Evolutionary conservation across 768 basidiomycete genomes (phyloP), one percentile per base, ranked within the genome.

Genomic region (Tulasnella calospora): DNA sequence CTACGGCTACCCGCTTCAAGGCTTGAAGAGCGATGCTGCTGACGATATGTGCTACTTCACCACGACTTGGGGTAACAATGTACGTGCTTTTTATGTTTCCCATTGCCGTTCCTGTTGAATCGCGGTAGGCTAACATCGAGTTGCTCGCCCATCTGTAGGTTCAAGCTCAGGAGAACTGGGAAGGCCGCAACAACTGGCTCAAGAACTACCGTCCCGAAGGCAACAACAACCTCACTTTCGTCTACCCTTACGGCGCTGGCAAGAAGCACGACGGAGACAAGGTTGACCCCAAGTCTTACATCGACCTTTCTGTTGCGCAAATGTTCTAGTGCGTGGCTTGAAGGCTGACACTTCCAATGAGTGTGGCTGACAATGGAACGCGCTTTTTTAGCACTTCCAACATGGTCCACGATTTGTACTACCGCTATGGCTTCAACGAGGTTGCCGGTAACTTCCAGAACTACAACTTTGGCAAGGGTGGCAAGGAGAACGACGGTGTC

Each of bases 381-480:
- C 51, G 23, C 38, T 55, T 46, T 51, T n/a, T 13, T 55, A 78
- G 77, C 85, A 94, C 93, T 40, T 85, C 86, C 81, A 95, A 95
- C 85, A 83, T 92, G 86, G 87, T 92, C 6, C 94, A 95, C 81
- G 94, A 95, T 83, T 85, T 94, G 73, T 93, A 89, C 86, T 95
- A 95, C 79, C 91, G 92, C 69, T 94, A 95, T 80, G 97, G 97
- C 27, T 99, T 99, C 84, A 93, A 93, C 82, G 96, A 98, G 84
- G 87, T 87, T 12, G 86, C 93, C 1, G 96, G 96, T 19, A 98
- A 99, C 88, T 99, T 99, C 92, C 97, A 99, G 85, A 94, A 96
- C 82, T 89, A 94, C 88, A 99, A 99, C 89, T 97, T 96, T 82
- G 96, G 91, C 0, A 90, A 91, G 55, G 97, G 96, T 36, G 97